These are phyloP conservation scores for Hanseniaspora meyeri DNA, from an alignment of 805 yeast genomes.

Conservation along the genomic window DNA sequence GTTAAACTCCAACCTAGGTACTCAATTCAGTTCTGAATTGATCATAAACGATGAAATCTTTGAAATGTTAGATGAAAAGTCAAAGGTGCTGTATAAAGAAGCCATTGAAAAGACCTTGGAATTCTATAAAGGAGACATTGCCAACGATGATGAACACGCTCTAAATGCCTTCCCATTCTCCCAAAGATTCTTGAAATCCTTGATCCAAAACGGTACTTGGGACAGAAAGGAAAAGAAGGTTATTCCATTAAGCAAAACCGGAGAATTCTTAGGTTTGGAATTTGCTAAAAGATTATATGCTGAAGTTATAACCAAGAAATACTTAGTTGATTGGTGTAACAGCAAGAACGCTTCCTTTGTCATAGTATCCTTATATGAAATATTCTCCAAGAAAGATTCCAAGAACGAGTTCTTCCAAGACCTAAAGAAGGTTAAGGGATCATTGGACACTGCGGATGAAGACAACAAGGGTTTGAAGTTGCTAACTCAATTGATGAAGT, in stretches of 20 bases:
- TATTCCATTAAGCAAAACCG: slow-evolving; percentile 31
- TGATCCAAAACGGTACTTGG: slow-evolving; percentile 81
- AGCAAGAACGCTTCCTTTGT: slow-evolving; percentile 64
- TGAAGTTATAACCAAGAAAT: slow-evolving; percentile 39
- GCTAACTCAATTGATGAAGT: slow-evolving; percentile 30
- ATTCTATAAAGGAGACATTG: slow-evolving; percentile 53
- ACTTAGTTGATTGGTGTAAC: slow-evolving; percentile 56
- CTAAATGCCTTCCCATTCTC: slow-evolving; percentile 54
- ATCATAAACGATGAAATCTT: slow-evolving; percentile 43
- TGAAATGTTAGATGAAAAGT: slow-evolving; percentile 32
- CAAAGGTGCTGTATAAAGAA: slow-evolving; percentile 29
- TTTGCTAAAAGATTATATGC: slow-evolving; percentile 46
- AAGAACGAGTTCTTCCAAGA: slow-evolving; percentile 41
- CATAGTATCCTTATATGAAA: slow-evolving; percentile 67
- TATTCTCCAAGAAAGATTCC: slow-evolving; percentile 34
- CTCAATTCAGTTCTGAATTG: slow-evolving; percentile 72
- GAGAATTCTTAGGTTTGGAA: slow-evolving; percentile 40
- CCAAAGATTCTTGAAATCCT: slow-evolving; percentile 57
- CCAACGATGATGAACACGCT: slow-evolving; percentile 48
- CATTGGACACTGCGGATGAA: slow-evolving; percentile 29
- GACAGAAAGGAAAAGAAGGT: slow-evolving; percentile 47
- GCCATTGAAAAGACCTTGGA: slow-evolving; percentile 47
- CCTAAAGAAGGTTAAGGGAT: slow-evolving; percentile 40
- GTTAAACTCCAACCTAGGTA: slow-evolving; percentile 60
- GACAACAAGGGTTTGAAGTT: slow-evolving; percentile 59